Evolutionary conservation across 2,329 filamentous ascomycete genomes (phyloP).

Genomic region (Didymellaceae sp.): DNA sequence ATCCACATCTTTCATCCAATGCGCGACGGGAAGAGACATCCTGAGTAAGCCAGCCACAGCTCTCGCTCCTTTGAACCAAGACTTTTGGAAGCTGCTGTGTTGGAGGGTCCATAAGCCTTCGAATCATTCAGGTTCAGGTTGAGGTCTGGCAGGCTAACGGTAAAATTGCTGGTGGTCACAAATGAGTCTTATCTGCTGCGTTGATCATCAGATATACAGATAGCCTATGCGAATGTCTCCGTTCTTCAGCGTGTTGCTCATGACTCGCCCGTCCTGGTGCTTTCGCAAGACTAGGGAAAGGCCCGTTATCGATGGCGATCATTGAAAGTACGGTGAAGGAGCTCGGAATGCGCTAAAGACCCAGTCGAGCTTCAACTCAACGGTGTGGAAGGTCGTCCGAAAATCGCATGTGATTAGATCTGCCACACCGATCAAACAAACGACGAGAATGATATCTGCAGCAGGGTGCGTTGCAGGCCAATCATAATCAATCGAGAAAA

Average conservation of each 20-base stretch:
- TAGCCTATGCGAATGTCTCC: not conserved
- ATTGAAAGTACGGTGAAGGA: conserved; percentile 13
- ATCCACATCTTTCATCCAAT: not conserved
- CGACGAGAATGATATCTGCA: not conserved
- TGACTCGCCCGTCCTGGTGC: conserved; percentile 7
- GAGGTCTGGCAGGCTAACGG: not conserved
- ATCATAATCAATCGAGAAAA: not conserved
- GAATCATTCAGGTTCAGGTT: not conserved
- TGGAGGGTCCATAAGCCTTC: not conserved
- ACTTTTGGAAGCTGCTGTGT: not conserved
- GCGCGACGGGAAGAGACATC: not conserved
- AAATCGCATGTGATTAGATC: conserved; percentile 12
- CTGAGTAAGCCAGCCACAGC: conserved; percentile 4
- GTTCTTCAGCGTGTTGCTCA: not conserved
- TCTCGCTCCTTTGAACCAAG: conserved; percentile 2
- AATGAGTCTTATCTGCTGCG: not conserved
- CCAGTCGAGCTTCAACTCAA: not conserved
- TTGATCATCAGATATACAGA: conserved; percentile 8
- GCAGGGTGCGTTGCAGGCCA: conserved; percentile 8
- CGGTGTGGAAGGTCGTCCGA: conserved; percentile 13
- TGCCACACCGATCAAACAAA: conserved; percentile 16
- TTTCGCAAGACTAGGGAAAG: conserved; percentile 2
- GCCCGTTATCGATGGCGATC: conserved; percentile 1
- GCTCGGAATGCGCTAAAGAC: conserved; percentile 2
- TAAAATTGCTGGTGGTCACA: not conserved